Evolutionary conservation across 2,329 filamentous ascomycete genomes (phyloP).

Genomic region (Venturia asperata): DNA sequence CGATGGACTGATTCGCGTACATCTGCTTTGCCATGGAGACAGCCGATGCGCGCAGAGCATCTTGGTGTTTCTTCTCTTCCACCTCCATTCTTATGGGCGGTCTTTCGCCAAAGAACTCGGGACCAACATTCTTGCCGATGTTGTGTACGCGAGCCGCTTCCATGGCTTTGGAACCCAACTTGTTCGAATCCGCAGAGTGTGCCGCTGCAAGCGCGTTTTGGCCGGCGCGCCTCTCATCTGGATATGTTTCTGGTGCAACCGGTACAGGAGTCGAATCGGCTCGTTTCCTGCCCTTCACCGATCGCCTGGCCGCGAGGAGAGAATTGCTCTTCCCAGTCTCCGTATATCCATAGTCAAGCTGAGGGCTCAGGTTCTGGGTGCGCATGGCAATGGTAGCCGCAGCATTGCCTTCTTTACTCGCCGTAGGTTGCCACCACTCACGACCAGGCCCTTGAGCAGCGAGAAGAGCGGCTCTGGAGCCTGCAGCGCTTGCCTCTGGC

Average conservation of each 20-base stretch:
- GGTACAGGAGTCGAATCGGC: slow-evolving; percentile 53
- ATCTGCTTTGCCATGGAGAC: slow-evolving; percentile 85
- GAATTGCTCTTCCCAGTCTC: slow-evolving; percentile 56
- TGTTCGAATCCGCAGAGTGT: slow-evolving; percentile 46
- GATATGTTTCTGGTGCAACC: slow-evolving; percentile 38
- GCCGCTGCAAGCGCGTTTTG: slow-evolving; percentile 68
- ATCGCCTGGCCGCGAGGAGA: slow-evolving; percentile 67
- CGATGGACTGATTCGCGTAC: slow-evolving; percentile 64
- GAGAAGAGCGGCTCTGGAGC: slow-evolving; percentile 67
- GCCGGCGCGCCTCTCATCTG: slow-evolving; percentile 53
- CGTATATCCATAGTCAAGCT: slow-evolving; percentile 41
- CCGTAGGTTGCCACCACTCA: slow-evolving; percentile 46
- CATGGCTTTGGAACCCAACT: slow-evolving; percentile 43
- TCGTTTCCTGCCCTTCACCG: slow-evolving; percentile 59
- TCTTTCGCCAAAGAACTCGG: slow-evolving; percentile 69
- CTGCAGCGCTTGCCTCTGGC: slow-evolving; percentile 55
- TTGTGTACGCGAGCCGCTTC: slow-evolving; percentile 56
- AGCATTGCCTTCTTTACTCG: slow-evolving; percentile 52
- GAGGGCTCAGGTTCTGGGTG: slow-evolving; percentile 41
- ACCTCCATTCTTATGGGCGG: slow-evolving; percentile 65
- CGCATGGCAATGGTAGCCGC: slow-evolving; percentile 63
- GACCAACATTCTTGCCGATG: slow-evolving; percentile 59
- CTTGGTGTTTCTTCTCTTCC: slow-evolving; percentile 65
- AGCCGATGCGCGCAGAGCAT: slow-evolving; percentile 72
- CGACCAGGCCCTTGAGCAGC: slow-evolving; percentile 49